Base-by-base conservation (phyloP, 495 filamentous ascomycete species). In the Paragyromitra xinjiangensis region DNA sequence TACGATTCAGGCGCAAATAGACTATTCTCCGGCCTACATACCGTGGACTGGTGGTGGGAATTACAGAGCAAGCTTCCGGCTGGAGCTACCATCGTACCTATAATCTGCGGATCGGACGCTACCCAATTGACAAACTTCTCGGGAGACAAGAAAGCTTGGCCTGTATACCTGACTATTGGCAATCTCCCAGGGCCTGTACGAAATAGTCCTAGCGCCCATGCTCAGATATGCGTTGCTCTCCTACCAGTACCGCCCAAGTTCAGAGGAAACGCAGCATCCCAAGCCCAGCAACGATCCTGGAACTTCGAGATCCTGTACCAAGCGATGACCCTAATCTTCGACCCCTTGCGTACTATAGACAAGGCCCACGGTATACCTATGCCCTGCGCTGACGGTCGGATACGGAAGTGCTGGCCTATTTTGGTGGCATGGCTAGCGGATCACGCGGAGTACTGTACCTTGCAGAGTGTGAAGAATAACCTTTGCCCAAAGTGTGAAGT, bases 91-190 rank as follows among this genome's bases (percentile, higher is more conserved):
- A 8, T 79, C 0, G 42, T 74, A 4, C 61, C 76, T 1, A 39
- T 79, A 4, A 73, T 79, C n/a, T 58, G 51, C 37, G 44, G 50
- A 3, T 79, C 63, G 0, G 76, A 80, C 34, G 6, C 26, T 0
- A 79, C 76, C 16, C 76, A 79, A 1, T 44, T 79, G 7, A 80
- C 61, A 1, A 80, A 79, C 69, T 80, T 73, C 37, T 74, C 14
- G 0, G 69, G 69, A 0, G 53, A 79, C 50, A 75, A 75, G 22
- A 64, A 74, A 75, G 8, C 56, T 2, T 61, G 56, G 26, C 56
- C 26, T 11, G 19, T 61, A 16, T 61, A 61, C 44, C 34, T 79
- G 45, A 71, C 64, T 3, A 44, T 79, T 45, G 56, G 73, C 7
- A 79, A 79, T 53, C 48, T 76, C 2, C 26, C 16, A 6, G 14